phyloP scores from a whole-genome alignment of 140 eudicot genomes.

The Stevia rebaudiana region DNA sequence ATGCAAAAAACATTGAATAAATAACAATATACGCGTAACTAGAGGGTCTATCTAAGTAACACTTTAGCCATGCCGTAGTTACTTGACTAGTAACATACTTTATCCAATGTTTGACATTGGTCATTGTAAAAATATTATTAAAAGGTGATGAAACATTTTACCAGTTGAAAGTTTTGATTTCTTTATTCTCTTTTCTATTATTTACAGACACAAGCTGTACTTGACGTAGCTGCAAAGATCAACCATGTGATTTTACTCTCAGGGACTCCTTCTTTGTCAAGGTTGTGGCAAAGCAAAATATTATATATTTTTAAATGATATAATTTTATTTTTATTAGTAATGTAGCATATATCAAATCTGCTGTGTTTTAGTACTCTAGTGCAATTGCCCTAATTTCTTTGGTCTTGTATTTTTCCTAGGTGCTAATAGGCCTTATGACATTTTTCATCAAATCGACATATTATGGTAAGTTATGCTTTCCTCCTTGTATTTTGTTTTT shows the following conservation, averaged over 20 bases:
- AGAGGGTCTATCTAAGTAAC: constrained; percentile 2
- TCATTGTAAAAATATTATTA: background rate
- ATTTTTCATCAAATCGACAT: constrained; percentile 93
- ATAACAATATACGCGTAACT: background rate
- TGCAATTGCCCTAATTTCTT: constrained; percentile 26
- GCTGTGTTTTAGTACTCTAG: constrained; percentile 3
- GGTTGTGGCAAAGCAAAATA: constrained; percentile 52
- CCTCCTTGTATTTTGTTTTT: background rate
- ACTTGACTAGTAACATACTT: background rate
- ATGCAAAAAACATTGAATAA: background rate
- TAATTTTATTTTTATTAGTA: constrained; percentile 7
- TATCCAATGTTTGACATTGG: background rate
- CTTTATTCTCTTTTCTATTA: constrained; percentile 17
- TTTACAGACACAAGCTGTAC: constrained; percentile 67
- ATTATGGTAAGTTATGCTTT: constrained; percentile 55
- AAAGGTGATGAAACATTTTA: background rate
- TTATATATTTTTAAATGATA: background rate
- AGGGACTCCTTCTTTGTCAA: constrained; percentile 96
- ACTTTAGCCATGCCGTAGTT: background rate
- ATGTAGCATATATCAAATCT: background rate
- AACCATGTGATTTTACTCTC: constrained; percentile 70
- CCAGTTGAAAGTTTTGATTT: background rate
- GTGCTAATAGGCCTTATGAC: constrained; percentile 97
- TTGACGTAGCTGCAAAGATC: constrained; percentile 70
- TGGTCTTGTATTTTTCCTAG: constrained; percentile 47